Conservation (phyloP, 2,329 filamentous ascomycete species). For the Aspergillus ochraceus region DNA sequence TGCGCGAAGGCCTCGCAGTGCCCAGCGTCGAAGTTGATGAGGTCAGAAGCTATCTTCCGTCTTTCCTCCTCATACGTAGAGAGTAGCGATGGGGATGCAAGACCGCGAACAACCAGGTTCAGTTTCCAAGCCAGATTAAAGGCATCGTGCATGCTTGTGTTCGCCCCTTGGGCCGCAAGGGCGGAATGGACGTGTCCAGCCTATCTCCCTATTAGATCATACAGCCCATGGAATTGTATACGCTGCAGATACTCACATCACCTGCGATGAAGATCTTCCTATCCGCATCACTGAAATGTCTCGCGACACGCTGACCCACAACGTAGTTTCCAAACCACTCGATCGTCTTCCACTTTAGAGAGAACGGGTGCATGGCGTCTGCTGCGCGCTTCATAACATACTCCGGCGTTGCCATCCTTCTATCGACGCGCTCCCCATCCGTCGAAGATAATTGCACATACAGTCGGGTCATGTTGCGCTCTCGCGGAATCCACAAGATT, state of each 20-base stretch:
- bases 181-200: slow-evolving; percentile 35
- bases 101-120: slow-evolving; percentile 27
- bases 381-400: slow-evolving; percentile 63
- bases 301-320: slow-evolving; percentile 51
- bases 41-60: slow-evolving; percentile 31
- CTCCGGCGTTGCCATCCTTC: slow-evolving; percentile 53
- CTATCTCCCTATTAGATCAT: slow-evolving; percentile 1
- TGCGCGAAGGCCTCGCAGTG: slow-evolving; percentile 56
- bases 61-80: slow-evolving; percentile 33
- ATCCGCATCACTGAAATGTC: slow-evolving; percentile 44
- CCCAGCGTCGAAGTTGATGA: slow-evolving; percentile 37
- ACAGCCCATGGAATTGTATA: neutral
- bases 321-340: slow-evolving; percentile 56
- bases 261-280: slow-evolving; percentile 51
- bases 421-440: slow-evolving; percentile 29
- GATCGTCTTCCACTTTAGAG: slow-evolving; percentile 43
- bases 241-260: slow-evolving; percentile 35
- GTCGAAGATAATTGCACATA: slow-evolving; percentile 46
- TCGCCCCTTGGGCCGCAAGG: slow-evolving; percentile 35
- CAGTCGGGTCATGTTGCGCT: slow-evolving; percentile 69
- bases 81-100: slow-evolving; percentile 24
- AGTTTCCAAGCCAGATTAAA: slow-evolving; percentile 40
- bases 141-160: slow-evolving; percentile 38
- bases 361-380: slow-evolving; percentile 48
- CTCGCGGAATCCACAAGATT: slow-evolving; percentile 71